Base-by-base conservation (phyloP, 2,329 filamentous ascomycete species). In the Nakataea oryzae region DNA sequence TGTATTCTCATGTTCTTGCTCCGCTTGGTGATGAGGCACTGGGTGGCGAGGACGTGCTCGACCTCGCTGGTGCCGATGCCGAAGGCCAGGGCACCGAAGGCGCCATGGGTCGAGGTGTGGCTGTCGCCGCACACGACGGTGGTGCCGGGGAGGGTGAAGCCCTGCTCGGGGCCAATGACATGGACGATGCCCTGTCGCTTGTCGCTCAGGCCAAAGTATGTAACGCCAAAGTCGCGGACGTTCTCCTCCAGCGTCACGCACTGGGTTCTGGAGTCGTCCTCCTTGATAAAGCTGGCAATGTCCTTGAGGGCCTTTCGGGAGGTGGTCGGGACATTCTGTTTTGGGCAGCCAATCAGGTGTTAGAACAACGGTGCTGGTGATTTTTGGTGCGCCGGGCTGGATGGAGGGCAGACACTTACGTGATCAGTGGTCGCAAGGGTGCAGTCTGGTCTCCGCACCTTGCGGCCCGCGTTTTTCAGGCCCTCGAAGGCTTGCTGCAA, bases 1-100 rank as follows among this genome's bases (percentile, higher is more conserved):
- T 96, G 90, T 70, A 99, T 88, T 71, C 91, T 89, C 93, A 99
- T 97, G 81, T 99, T 97, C 81, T 97, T 97, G 78, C 91, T 96
- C 72, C 92, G 85, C 79, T 91, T 91, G 66, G 93, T 96, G 74
- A 97, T 92, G 67, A 99, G 81, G 64, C 92, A 96, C 76, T 97
- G 95, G 17, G 95, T 97, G 61, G 95, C 95, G 63, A 99, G 84
- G 65, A 99, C 95, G 77, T 99, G 93, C 83, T 99, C 95, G 68
- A 97, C 95, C 79, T 99, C 95, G 73, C 91, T 96, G 65, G 95
- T 99, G 69, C 95, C 95, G 72, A 99, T 99, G 75, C 95, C 95
- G 72, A 96, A 96, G 54, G 95, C 95, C 65, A 97, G 85, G 69
- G 93, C 85, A 68, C 95, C 95, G 70, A 97, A 99, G 61, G 95